These are phyloP conservation scores for Pythium sp. DNA, from an alignment of 352 stramenopile genomes.

Conservation along the genomic window DNA sequence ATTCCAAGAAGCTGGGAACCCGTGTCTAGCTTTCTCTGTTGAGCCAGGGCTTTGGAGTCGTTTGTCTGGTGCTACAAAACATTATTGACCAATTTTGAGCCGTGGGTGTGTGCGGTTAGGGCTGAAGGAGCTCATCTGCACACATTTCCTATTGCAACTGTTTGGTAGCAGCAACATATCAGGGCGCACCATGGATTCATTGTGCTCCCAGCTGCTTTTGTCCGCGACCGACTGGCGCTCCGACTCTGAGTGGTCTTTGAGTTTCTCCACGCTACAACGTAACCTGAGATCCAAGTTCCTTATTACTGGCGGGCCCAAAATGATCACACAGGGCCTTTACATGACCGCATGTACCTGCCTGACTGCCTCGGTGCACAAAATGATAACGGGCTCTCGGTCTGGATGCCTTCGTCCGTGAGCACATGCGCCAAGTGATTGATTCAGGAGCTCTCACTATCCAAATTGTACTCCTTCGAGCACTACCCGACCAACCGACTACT, in stretches of 20 bases:
- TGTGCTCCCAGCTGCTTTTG: constrained; percentile 8
- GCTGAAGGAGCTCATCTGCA: background rate
- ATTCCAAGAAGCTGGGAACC: background rate
- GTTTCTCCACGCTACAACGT: background rate
- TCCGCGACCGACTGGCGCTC: background rate
- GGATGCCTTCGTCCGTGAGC: background rate
- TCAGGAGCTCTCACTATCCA: background rate
- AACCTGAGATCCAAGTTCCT: background rate
- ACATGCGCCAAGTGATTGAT: background rate
- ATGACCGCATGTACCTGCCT: background rate
- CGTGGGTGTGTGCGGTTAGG: background rate
- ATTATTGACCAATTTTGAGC: background rate
- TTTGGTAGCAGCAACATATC: background rate
- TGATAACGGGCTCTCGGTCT: constrained; percentile 1
- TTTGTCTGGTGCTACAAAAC: background rate
- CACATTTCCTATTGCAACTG: background rate
- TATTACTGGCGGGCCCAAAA: background rate
- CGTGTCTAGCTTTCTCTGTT: background rate
- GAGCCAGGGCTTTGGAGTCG: background rate
- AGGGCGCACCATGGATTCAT: background rate
- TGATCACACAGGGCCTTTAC: constrained; percentile 4
- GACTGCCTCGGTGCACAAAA: constrained; percentile 3
- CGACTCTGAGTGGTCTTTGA: background rate
- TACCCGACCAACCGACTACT: background rate
- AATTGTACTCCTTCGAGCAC: background rate